Base-by-base conservation (phyloP, 768 basidiomycete genomes). In the Trametes meyenii region DNA sequence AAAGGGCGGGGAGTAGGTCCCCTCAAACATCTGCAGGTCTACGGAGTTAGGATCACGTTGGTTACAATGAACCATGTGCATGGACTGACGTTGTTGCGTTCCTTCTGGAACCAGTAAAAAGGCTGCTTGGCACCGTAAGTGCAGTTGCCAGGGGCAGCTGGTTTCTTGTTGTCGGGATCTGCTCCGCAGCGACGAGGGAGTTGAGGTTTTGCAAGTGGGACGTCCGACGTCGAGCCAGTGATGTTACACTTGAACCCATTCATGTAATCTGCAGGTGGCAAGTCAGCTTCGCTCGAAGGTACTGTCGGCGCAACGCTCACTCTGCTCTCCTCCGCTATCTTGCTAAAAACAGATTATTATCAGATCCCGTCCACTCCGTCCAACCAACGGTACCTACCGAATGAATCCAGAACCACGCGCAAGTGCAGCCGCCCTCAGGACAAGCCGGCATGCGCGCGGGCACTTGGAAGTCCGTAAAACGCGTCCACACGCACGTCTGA, bases 371-470 rank as follows among this genome's bases (percentile, higher is more conserved):
- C 13, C 26, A 14, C 6, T 17, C 11, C 17, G 11, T 38, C 19
- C 10, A 7, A 36, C 19, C 35, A n/a, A 14, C 7, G 21, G 23
- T 12, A 69, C 80, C 14, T 64, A 80, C 81, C 0, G 83, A 81
- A 71, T 90, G 86, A 24, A 89, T 84, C 89, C 87, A 90, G 69
- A 88, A 88, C 75, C 83, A 90, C 2, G 88, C 83, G 71, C 89
- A 92, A 35, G 79, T 79, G 67, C 89, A 91, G 19, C 82, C 82
- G 17, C 81, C 83, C 0, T 77, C 66, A 0, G 87, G 86, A 66
- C 89, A 91, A 10, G 86, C 76, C 0, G 90, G 90, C 85, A 92
- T 86, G 12, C 73, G 74, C 17, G 69, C 78, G 0, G 90, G 91
- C 5, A 92, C 87, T 49, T 80, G 69, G 65, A 92, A 92, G 51